These are phyloP conservation scores for Acrocalymma vagum DNA, from an alignment of 2,329 filamentous ascomycete species.

Conservation along the genomic window DNA sequence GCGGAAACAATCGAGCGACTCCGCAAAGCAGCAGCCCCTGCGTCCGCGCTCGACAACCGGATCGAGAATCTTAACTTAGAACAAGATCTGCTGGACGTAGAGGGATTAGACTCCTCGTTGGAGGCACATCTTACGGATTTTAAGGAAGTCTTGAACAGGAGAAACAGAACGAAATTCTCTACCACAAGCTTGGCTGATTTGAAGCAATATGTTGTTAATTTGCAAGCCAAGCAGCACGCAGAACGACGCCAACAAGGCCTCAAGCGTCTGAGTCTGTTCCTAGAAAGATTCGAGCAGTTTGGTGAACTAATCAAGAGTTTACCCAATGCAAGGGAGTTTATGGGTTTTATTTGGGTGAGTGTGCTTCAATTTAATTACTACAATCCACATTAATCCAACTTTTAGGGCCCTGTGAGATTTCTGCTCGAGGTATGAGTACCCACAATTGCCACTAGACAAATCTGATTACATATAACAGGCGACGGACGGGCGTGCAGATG, in stretches of 20 bases:
- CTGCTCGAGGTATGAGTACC: constrained; percentile 8
- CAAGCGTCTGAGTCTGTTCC: constrained; percentile 25
- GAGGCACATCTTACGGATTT: constrained; percentile 4
- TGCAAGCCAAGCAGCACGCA: constrained; percentile 22
- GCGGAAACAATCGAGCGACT: constrained; percentile 11
- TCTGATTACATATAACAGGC: constrained; percentile 3
- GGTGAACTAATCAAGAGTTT: constrained; percentile 29
- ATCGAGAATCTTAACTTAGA: constrained; percentile 5
- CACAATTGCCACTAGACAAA: neutral
- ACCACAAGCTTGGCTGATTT: constrained; percentile 13
- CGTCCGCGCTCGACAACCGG: constrained; percentile 4
- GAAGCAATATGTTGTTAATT: constrained; percentile 10
- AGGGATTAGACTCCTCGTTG: constrained; percentile 4
- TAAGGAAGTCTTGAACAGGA: constrained; percentile 7
- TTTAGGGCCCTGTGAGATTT: constrained; percentile 11
- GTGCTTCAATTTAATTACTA: constrained; percentile 1
- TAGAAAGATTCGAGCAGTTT: constrained; percentile 33
- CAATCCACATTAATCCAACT: constrained; percentile 6
- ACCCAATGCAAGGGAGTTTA: constrained; percentile 16
- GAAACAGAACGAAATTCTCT: constrained; percentile 11
- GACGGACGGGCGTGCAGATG: constrained; percentile 9
- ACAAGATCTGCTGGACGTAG: constrained; percentile 4
- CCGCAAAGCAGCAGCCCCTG: constrained; percentile 9
- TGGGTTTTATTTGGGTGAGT: constrained; percentile 36
- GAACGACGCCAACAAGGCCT: constrained; percentile 22